Percentiles rank a stretch among this genome's conserved stretches.
These are phyloP conservation scores for Penicillium cinerascens DNA, from an alignment of 495 filamentous ascomycete genomes.

Conservation along the genomic window DNA sequence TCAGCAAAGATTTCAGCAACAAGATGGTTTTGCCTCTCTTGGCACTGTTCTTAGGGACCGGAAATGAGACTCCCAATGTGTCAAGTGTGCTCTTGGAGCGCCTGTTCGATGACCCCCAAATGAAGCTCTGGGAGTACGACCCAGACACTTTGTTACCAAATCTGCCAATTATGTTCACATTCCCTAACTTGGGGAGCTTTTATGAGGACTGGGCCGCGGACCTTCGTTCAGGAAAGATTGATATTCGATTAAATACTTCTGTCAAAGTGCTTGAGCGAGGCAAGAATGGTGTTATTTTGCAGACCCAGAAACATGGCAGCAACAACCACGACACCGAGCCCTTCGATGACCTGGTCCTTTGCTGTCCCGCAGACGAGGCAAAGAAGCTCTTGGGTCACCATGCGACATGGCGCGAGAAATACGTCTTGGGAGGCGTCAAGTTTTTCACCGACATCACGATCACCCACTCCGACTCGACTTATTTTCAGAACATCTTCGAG, in stretches of 20 bases:
- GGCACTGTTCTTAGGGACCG: slow-evolving; percentile 75
- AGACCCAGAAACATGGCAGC: neutral
- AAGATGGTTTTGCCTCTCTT: slow-evolving; percentile 71
- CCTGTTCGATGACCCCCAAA: slow-evolving; percentile 68
- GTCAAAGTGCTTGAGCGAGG: slow-evolving; percentile 55
- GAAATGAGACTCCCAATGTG: slow-evolving; percentile 76
- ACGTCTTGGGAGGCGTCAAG: slow-evolving; percentile 67
- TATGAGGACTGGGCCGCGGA: slow-evolving; percentile 66
- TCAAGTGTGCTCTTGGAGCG: slow-evolving; percentile 71
- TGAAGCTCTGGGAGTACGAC: slow-evolving; percentile 75
- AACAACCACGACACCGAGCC: slow-evolving; percentile 29
- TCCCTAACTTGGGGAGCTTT: slow-evolving; percentile 69
- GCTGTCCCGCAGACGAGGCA: slow-evolving; percentile 66
- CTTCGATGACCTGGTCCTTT: slow-evolving; percentile 74
- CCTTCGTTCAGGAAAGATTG: slow-evolving; percentile 58
- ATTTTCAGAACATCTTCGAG: slow-evolving; percentile 76
- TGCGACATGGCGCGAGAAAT: slow-evolving; percentile 60
- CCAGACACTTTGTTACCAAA: slow-evolving; percentile 65
- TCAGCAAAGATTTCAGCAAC: slow-evolving; percentile 71
- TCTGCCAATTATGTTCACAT: slow-evolving; percentile 75
- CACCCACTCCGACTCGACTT: slow-evolving; percentile 72
- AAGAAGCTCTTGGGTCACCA: slow-evolving; percentile 60
- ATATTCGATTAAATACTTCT: slow-evolving; percentile 61
- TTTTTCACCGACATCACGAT: slow-evolving; percentile 83
- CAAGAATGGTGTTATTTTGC: slow-evolving; percentile 53